phyloP scores from a whole-genome alignment of 805 yeast genomes.

The Metschnikowia matae region DNA sequence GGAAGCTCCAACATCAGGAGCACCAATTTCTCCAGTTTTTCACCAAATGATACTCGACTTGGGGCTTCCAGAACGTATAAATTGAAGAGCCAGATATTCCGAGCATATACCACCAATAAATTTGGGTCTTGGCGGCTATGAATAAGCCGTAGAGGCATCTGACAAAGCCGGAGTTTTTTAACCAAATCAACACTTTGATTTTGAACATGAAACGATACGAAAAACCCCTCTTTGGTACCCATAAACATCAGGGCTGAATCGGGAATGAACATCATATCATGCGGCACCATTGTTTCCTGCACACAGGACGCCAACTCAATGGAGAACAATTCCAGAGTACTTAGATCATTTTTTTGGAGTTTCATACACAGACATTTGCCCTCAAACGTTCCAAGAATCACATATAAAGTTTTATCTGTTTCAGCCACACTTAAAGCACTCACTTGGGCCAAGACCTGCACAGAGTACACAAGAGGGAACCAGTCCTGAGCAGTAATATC shows the following conservation, averaged over 20 bases:
- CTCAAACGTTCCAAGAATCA: background rate
- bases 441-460: background rate
- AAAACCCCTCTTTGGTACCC: constrained; percentile 34
- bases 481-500: background rate
- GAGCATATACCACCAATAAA: constrained; percentile 24
- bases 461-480: background rate
- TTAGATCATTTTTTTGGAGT: background rate
- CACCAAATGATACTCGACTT: constrained; percentile 31
- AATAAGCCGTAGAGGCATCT: constrained; percentile 23
- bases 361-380: background rate
- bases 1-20: constrained; percentile 17
- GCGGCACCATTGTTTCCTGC: constrained; percentile 5
- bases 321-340: background rate
- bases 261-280: constrained; percentile 5
- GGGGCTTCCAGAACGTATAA: constrained; percentile 26
- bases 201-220: constrained; percentile 16
- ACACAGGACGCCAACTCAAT: background rate
- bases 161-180: constrained; percentile 24
- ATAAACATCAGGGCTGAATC: constrained; percentile 15
- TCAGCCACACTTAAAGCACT: constrained; percentile 1
- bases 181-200: background rate
- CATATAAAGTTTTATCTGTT: background rate
- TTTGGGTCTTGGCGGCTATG: constrained; percentile 15
- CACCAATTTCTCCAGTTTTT: constrained; percentile 28
- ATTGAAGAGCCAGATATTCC: constrained; percentile 33